Base-by-base conservation (phyloP, 1,284 basidiomycete species). In the Ustilago bromivora region DNA sequence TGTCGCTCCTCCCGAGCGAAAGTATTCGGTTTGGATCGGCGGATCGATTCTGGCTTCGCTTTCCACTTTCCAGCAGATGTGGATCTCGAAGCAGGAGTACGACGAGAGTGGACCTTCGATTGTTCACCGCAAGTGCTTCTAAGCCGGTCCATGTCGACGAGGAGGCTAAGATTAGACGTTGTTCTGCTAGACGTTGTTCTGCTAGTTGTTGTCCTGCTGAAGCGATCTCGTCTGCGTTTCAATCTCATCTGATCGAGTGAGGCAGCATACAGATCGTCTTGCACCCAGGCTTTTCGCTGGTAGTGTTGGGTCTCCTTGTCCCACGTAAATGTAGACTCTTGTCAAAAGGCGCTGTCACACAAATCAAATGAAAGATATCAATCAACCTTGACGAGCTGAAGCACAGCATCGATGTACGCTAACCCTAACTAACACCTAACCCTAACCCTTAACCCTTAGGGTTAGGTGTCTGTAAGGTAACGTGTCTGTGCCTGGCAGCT, bases 21-120 rank as follows among this genome's bases (percentile, higher is more conserved):
- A 86, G 81, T 86, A 86, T 82, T 94, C 93, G 64, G 96, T 97
- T 88, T 98, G 96, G 96, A 98, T 98, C 86, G 96, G 96, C 91
- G 96, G 96, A 84, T 97, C 95, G 77, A 98, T 98, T 87, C 90
- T 98, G 77, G 94, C 95, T 43, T 97, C 95, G 67, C 91, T 98
- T 67, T 93, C 92, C 82, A 98, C 96, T 79, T 98, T 98, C 94
- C 95, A 97, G 90, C 89, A 89, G 87, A 88, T 94, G 84, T 94
- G 93, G 94, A 92, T 92, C 89, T 93, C 93, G 77, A 96, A 95
- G 90, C 93, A 95, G 76, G 84, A 86, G 83, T 86, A 86, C 84
- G 84, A 86, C 83, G 84, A 86, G 80, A 63, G 70, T 47, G 83
- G 83, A 58, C 83, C 83, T 59, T 77, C 77, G 58, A 84, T 85